Percentiles rank a stretch among this genome's conserved stretches.
Evolutionary conservation across 129 eudicot genomes (phyloP).

Genomic region (Oenanthe sinensis): DNA sequence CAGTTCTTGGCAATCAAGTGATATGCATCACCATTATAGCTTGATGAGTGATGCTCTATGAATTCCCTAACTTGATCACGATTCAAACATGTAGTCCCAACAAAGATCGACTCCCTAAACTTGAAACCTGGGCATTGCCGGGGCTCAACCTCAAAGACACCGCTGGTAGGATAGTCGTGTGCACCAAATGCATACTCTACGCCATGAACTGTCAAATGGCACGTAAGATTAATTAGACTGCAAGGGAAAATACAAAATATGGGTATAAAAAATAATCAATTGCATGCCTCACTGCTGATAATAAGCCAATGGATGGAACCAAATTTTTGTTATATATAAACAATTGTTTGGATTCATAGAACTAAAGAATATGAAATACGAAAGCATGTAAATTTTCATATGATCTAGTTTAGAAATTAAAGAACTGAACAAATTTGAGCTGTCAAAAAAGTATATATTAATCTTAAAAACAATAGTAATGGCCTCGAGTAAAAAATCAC

Average conservation of each 20-base stretch:
- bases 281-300: too few species aligned
- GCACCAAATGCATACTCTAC: constrained; percentile 82
- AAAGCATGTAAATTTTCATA: too few species aligned
- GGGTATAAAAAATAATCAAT: not conserved
- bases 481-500: not conserved
- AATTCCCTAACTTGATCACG: constrained; percentile 44
- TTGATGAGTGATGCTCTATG: constrained; percentile 50
- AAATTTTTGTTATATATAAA: too few species aligned
- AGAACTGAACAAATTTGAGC: too few species aligned
- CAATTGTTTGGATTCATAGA: not conserved
- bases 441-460: too few species aligned
- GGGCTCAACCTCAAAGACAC: constrained; percentile 76
- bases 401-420: too few species aligned
- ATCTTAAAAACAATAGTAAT: not conserved
- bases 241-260: not conserved
- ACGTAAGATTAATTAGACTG: constrained; percentile 4
- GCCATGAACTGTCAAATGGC: constrained; percentile 50
- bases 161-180: constrained; percentile 61
- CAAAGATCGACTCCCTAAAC: constrained; percentile 59
- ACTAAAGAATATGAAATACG: not conserved
- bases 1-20: constrained; percentile 74
- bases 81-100: constrained; percentile 55
- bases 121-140: constrained; percentile 73
- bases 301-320: too few species aligned
- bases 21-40: constrained; percentile 58